Percentiles rank a stretch among this genome's conserved stretches.
These are phyloP conservation scores for Xylariaceae sp. DNA, from an alignment of 2,329 filamentous ascomycete genomes.

Conservation along the genomic window DNA sequence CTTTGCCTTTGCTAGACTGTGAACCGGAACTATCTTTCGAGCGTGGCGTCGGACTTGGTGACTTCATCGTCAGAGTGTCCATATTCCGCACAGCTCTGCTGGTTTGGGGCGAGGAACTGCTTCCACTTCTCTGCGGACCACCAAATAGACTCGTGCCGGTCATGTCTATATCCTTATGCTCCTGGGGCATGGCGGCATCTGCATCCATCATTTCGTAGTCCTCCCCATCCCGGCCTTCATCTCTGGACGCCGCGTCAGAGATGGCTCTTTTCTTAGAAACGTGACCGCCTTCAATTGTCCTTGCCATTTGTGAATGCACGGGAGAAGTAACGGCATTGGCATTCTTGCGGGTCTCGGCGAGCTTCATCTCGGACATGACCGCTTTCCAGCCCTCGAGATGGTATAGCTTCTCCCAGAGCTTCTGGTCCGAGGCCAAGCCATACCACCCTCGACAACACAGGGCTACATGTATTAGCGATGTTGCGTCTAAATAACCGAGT, in stretches of 20 bases:
- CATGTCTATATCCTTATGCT: slow-evolving; percentile 24
- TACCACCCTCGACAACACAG: slow-evolving; percentile 79
- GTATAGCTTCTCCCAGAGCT: slow-evolving; percentile 82
- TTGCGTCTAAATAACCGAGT: slow-evolving; percentile 76
- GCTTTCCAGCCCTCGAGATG: slow-evolving; percentile 80
- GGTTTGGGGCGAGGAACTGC: slow-evolving; percentile 28
- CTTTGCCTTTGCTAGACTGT: slow-evolving; percentile 33
- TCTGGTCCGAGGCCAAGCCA: slow-evolving; percentile 70
- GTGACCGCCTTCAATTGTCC: slow-evolving; percentile 45
- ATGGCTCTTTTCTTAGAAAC: slow-evolving; percentile 52
- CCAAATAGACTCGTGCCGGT: slow-evolving; percentile 27
- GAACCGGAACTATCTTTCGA: slow-evolving; percentile 24
- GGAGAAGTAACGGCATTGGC: slow-evolving; percentile 37
- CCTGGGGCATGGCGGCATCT: slow-evolving; percentile 29
- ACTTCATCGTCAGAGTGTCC: slow-evolving; percentile 34
- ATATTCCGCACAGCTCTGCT: slow-evolving; percentile 27
- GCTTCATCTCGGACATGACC: slow-evolving; percentile 57
- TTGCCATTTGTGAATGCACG: slow-evolving; percentile 38
- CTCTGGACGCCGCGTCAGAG: slow-evolving; percentile 34
- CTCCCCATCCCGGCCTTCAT: slow-evolving; percentile 46
- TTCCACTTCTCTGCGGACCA: slow-evolving; percentile 22
- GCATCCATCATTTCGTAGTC: slow-evolving; percentile 46
- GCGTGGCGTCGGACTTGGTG: slow-evolving; percentile 31
- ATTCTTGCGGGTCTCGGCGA: slow-evolving; percentile 59
- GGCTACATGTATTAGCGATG: slow-evolving; percentile 74